phyloP scores from a whole-genome alignment of 805 yeast genomes.

The Priceomyces fermenticarens region DNA sequence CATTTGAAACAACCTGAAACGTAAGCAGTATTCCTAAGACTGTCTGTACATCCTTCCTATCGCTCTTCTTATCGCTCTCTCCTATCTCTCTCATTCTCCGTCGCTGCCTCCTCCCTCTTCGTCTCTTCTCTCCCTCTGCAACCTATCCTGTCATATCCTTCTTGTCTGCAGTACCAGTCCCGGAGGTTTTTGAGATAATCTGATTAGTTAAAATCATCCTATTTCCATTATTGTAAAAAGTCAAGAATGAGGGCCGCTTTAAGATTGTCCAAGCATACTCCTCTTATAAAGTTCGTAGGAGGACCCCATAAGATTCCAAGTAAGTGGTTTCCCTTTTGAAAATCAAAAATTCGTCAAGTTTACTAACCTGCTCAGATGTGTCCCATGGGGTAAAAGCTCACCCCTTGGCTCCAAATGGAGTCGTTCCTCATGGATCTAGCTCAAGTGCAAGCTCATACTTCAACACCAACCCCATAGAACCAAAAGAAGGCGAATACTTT shows the following conservation, averaged over 20 bases:
- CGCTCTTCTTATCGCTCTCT: no score
- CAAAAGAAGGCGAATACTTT: constrained; percentile 39
- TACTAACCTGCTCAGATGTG: constrained; percentile 9
- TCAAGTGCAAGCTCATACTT: constrained; percentile 9
- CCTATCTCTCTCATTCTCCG: no score
- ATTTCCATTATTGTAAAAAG: no score
- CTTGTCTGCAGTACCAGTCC: no score
- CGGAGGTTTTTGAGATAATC: no score
- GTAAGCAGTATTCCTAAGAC: no score
- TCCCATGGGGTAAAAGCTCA: constrained; percentile 32
- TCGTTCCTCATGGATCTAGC: constrained; percentile 28
- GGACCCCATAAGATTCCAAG: constrained; percentile 61
- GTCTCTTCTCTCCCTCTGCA: no score
- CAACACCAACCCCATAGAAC: constrained; percentile 36
- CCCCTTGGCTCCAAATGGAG: constrained; percentile 43
- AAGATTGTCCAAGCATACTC: constrained; percentile 46
- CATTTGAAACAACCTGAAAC: no score
- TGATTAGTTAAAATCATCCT: no score
- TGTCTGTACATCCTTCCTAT: no score
- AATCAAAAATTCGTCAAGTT: background rate
- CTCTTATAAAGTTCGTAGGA: constrained; percentile 84
- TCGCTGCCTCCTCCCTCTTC: no score
- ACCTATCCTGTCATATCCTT: no score
- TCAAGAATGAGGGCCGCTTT: constrained; percentile 30
- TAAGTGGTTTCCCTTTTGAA: constrained; percentile 23